These are phyloP conservation scores for Chlamydomonas eustigma DNA, from an alignment of 139 green algal genomes.

Conservation along the genomic window DNA sequence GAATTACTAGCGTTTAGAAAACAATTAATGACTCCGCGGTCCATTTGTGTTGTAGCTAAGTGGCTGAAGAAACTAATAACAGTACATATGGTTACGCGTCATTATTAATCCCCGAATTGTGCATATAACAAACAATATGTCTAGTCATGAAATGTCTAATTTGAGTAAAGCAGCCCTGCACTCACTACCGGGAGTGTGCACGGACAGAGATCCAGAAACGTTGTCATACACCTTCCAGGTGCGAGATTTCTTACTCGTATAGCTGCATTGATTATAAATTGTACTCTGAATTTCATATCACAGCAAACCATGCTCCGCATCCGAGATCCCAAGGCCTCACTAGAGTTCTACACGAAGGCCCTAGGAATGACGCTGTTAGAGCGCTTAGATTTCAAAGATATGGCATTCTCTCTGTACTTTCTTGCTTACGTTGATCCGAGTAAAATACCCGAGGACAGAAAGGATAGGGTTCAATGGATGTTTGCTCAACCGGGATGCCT, in stretches of 20 bases:
- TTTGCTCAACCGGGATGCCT: conserved; percentile 32
- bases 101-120: too few relatives aligned
- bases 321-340: conserved; percentile 59
- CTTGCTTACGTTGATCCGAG: conserved; percentile 40
- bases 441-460: conserved; percentile 14
- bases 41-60: too few relatives aligned
- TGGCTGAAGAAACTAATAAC: too few relatives aligned
- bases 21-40: too few relatives aligned
- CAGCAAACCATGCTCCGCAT: conserved; percentile 84
- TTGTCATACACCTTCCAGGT: conserved; percentile 65
- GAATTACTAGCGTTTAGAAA: too few relatives aligned
- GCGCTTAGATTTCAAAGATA: conserved; percentile 31
- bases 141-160: not conserved
- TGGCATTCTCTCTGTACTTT: conserved; percentile 85
- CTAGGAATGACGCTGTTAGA: conserved; percentile 65
- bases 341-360: conserved; percentile 87
- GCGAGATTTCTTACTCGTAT: too few relatives aligned
- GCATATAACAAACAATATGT: too few relatives aligned
- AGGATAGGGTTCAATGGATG: conserved; percentile 22
- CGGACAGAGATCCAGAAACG: conserved; percentile 37
- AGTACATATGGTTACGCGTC: too few relatives aligned
- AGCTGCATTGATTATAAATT: too few relatives aligned
- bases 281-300: not conserved
- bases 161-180: not conserved
- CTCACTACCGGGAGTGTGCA: conserved; percentile 6